A percentile compares a stretch with the other conserved stretches of the same genome.
Evolutionary conservation across 108 stramenopile species (phyloP).

Genomic region (Skeletonema potamos): DNA sequence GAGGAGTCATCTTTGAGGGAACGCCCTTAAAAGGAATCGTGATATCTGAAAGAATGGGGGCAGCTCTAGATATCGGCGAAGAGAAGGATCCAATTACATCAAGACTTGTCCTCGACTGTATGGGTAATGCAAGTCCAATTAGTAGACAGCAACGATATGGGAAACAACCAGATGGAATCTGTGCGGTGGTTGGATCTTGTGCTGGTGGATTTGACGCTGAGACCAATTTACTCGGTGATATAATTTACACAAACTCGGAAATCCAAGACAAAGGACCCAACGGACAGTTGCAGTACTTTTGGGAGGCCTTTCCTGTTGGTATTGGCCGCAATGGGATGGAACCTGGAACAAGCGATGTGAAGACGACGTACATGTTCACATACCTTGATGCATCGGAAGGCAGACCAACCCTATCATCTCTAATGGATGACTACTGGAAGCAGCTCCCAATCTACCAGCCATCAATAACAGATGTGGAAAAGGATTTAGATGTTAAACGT

Average conservation of each 20-base stretch:
- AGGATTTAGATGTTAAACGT: conserved; percentile 81
- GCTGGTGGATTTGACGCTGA: conserved; percentile 81
- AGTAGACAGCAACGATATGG: conserved; percentile 82
- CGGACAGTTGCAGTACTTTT: conserved; percentile 88
- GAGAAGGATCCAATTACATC: conserved; percentile 70
- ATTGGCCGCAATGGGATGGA: conserved; percentile 74
- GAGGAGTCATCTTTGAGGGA: conserved; percentile 65
- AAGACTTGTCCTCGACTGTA: conserved; percentile 89
- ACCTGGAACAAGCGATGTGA: conserved; percentile 69
- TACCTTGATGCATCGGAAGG: conserved; percentile 88
- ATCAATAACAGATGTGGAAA: conserved; percentile 68
- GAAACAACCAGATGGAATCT: conserved; percentile 86
- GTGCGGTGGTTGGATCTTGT: conserved; percentile 87
- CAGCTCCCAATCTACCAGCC: conserved; percentile 85
- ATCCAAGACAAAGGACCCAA: conserved; percentile 66
- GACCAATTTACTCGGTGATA: conserved; percentile 82
- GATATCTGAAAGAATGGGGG: conserved; percentile 65
- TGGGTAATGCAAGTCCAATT: conserved; percentile 93
- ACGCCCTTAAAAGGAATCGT: conserved; percentile 70
- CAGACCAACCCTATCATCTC: conserved; percentile 63
- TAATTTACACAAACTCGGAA: conserved; percentile 90
- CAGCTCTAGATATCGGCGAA: conserved; percentile 73
- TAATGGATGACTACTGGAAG: conserved; percentile 95
- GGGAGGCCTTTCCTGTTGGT: conserved; percentile 95
- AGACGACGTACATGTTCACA: conserved; percentile 89